Base-by-base conservation (phyloP, 1,284 basidiomycete species). In the Tausonia pullulans region DNA sequence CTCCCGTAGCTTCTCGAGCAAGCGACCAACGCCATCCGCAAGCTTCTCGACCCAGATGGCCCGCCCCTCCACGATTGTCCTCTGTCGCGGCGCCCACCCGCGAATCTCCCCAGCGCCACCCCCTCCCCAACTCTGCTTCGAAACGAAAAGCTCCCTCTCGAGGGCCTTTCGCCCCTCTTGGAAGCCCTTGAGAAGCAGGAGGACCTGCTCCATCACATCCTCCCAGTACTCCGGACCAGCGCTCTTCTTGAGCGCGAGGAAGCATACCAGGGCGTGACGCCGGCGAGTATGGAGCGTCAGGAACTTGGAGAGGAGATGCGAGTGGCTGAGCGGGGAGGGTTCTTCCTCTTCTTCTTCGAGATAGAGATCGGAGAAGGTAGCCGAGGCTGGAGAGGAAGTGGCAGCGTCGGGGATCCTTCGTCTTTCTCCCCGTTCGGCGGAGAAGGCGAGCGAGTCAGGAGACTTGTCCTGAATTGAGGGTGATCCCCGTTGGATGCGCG, bases 101-200 rank as follows among this genome's bases (percentile, higher is more conserved):
- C 13, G 16, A 5, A 48, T 55, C 44, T 58, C 58, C 2, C 3
- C n/a, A 3, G 4, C 46, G 2, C 16, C 58, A 9, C 39, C 52
- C 1, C 44, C 49, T 16, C 41, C 44, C 6, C 16, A 61, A n/a
- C 8, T 11, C 11, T 14, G 55, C 6, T 49, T 50, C 14, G 27
- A n/a, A 10, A 61, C 16, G 13, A 7, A 11, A 27, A 61, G 49
- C 45, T 48, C 59, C 16, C 55, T 11, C 7, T 14, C 4, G 40
- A 65, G n/a, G 41, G 52, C 64, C 5, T 88, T 88, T 62, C 90
- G 79, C 72, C 81, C 83, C 72, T 89, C 90, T 70, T 44, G 7
- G 46, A 65, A 65, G 1, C 52, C 60, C 2, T 40, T 5, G n/a
- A 40, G 3, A 11, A 65, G 27, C 5, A 11, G 3, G 4, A 39